Base-by-base conservation (phyloP, 2,329 filamentous ascomycete species). In the Colletotrichum costaricense region DNA sequence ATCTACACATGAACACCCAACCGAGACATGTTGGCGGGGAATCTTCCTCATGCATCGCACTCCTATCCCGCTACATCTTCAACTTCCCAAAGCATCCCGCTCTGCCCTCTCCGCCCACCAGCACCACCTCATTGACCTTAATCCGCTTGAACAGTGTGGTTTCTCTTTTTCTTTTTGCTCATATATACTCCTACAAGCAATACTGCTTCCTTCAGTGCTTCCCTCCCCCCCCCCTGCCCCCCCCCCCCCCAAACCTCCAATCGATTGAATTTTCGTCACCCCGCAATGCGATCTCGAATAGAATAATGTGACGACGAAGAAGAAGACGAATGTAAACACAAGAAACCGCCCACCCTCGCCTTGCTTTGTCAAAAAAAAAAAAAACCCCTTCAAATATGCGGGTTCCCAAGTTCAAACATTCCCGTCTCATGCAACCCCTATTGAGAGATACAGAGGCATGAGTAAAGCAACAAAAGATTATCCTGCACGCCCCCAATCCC, bases 261-360 rank as follows among this genome's bases (percentile, higher is more conserved):
- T 28, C 66, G 56, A 42, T 66, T 57, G 54, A 54, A 56, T 71
- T 71, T 73, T 65, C 65, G 28, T 49, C n/a, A 22, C 67, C 71
- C 62, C 67, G 71, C 71, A 66, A 73, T 73, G 67, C 71, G 65
- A 62, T 62, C 57, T 52, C n/a, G 35, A 35, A 67, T 35, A 46
- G 35, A 30, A 26, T 59, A 62, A 24, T 24, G 26, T 57, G 28
- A 49, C n/a, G 28, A 35, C 8, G 35, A 28, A 49, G 11, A 38
- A 55, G 52, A 57, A 65, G 63, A 49, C n/a, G 38, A 14, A 52
- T 26, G 30, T 35, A 62, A 66, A 56, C 33, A 35, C 33, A 24
- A 46, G 28, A 70, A 33, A 46, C 71, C 62, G 52, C 69, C 58
- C 16, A 19, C 16, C 42, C 64, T 72, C 69, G 69, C 69, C 67